Conservation (phyloP, 352 stramenopile species). For the Globisporangium cylindrosporum region DNA sequence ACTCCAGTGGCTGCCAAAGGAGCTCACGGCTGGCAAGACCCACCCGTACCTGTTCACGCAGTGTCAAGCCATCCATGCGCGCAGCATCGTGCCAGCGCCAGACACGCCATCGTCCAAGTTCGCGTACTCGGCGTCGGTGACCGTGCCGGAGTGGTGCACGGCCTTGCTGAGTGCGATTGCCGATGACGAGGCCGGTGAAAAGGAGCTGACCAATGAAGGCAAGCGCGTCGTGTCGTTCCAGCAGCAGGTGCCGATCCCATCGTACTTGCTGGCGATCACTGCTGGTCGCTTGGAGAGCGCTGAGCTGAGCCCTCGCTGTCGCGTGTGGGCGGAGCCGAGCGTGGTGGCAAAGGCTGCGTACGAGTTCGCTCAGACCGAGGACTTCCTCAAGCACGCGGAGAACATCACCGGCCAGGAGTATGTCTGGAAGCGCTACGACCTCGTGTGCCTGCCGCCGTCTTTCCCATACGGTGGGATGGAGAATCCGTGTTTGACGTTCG, state of each 20-base stretch:
- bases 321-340: slow-evolving; percentile 94
- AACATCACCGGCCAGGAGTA: slow-evolving; percentile 91
- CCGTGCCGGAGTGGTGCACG: slow-evolving; percentile 90
- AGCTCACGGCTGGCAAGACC: slow-evolving; percentile 93
- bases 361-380: slow-evolving; percentile 95
- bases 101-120: slow-evolving; percentile 93
- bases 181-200: slow-evolving; percentile 3
- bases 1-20: slow-evolving; percentile 90
- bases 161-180: slow-evolving; percentile 90
- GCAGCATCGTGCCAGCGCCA: slow-evolving; percentile 94
- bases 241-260: slow-evolving; percentile 92
- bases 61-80: slow-evolving; percentile 93
- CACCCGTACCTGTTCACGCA: slow-evolving; percentile 96
- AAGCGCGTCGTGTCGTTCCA: slow-evolving; percentile 18
- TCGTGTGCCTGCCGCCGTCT: slow-evolving; percentile 95
- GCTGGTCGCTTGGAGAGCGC: slow-evolving; percentile 88
- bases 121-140: slow-evolving; percentile 92
- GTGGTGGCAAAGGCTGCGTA: slow-evolving; percentile 91
- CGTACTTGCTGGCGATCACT: slow-evolving; percentile 95
- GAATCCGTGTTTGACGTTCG: slow-evolving; percentile 92
- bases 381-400: slow-evolving; percentile 91
- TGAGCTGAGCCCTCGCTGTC: slow-evolving; percentile 83
- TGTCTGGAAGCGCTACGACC: slow-evolving; percentile 96
- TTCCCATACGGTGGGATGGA: slow-evolving; percentile 89
- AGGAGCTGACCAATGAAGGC: background rate